Percentiles rank a stretch among this genome's conserved stretches.
These are phyloP conservation scores for Rosa chinensis DNA, from an alignment of 306 rosid genomes.

Conservation along the genomic window DNA sequence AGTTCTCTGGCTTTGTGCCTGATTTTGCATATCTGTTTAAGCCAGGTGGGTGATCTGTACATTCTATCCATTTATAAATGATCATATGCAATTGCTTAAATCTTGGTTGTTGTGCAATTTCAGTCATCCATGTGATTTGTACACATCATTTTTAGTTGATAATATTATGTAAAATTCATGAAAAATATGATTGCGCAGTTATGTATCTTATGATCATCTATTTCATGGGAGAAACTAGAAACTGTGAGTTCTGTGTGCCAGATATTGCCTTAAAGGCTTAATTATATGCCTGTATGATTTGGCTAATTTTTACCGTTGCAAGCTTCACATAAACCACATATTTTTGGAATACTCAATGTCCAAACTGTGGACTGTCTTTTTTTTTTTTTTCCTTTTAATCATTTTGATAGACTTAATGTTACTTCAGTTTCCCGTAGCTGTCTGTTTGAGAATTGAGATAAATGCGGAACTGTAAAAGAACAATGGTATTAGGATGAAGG, in stretches of 20 bases:
- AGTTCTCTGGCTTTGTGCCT: neutral
- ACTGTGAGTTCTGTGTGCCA: neutral
- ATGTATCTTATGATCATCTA: neutral
- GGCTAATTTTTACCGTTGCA: neutral
- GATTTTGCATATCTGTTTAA: neutral
- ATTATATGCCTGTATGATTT: neutral
- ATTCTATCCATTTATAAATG: neutral
- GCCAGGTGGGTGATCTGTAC: constrained; percentile 2
- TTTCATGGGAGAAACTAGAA: neutral
- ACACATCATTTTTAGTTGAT: neutral
- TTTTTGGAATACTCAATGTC: neutral
- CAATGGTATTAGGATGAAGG: no score
- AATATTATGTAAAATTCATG: neutral
- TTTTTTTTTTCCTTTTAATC: neutral
- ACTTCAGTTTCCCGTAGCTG: neutral
- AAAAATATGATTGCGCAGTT: neutral
- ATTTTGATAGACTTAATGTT: neutral
- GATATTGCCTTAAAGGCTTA: neutral
- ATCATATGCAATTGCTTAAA: neutral
- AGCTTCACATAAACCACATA: neutral
- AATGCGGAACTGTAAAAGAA: no score
- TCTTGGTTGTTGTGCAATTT: neutral
- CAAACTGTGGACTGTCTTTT: neutral
- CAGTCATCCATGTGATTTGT: neutral
- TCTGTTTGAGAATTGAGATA: neutral